Evolutionary conservation across 371 early-diverging fungal genomes (phyloP), one percentile per base, ranked within the genome.

Genomic region (Mortierella sp.): DNA sequence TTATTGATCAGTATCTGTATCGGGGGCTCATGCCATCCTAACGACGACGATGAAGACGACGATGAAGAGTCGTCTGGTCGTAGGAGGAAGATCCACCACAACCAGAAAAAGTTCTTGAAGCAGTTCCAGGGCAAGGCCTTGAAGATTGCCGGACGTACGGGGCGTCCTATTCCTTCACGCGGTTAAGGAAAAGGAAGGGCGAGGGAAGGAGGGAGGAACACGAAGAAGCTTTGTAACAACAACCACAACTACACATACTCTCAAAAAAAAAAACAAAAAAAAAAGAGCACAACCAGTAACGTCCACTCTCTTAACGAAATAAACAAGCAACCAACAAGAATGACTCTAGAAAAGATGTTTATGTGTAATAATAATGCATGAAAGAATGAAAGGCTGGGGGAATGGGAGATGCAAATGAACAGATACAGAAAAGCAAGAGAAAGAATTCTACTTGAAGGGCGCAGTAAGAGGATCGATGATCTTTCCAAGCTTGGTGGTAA

Each of bases 381-480:
- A 37, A 37, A 59, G 16, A 59, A 34, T 9, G 31, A 44, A 43
- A 46, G 46, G 76, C n/a, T n/a, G 48, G 59, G 0, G 69, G 50
- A 11, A 54, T 34, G 26, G 13, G 26, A 19, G 67, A 50, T 40
- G 43, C 43, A 5, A 75, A 64, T 64, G 64, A 24, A 13, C 31
- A 34, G 8, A 31, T 46, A 46, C 37, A 21, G 16, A 19, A 61
- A 31, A 34, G 16, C 31, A 19, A 37, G 9, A 64, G 14, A 64
- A 64, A 5, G 31, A 64, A 2, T 14, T 74, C 88, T 91, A 91
- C 86, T 89, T 87, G 88, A 92, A 92, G 11, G 92, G 92, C 13
- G 90, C 91, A 26, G 89, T 81, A 31, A 98, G 89, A 28, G 98
- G 98, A 78, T 97, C 93, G 86, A 98, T 98, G 64, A 98, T 93